Evolutionary conservation across 306 rosid genomes (phyloP), one percentile per base, ranked within the genome.

Genomic region (Castanea sativa): DNA sequence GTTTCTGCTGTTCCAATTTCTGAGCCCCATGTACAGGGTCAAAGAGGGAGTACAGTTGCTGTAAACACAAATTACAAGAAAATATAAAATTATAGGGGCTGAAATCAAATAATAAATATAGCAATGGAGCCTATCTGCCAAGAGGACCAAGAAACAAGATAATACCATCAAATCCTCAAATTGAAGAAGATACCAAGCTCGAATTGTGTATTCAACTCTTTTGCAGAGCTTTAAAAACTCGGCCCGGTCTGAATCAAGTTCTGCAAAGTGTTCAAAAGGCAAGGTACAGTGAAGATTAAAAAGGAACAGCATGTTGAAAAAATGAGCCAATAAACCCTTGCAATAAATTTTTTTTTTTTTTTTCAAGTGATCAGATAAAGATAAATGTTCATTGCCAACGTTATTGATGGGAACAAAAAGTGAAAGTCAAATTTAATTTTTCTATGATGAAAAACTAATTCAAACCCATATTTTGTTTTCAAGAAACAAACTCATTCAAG

Each of bases 141-240:
- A 45, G 76, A 63, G 78, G 38, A 59, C 83, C 72, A 76, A 74
- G 70, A 45, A 69, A 16, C 30, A 83, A 51, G 32, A 72, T n/a
- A 59, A 53, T 90, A 95, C 97, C 99, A 95, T 95, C 90, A 95
- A 85, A 82, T 95, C 99, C 86, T 95, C 99, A 76, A 93, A 95
- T 61, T 95, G 99, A 56, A 95, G 90, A 74, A 92, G 96, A 81
- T 91, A 95, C 99, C 98, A 95, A 58, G 99, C 99, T 74, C 99
- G 90, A 86, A 95, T 89, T 6, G 97, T 93, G 84, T 90, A 95
- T 86, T 95, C 99, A 29, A 91, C 85, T 82, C 98, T 89, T 86
- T 91, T 95, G 85, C 94, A 89, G 64, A 95, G 94, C 88, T 93
- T 95, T 80, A 93, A 85, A 87, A 95, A 95, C 88, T 95, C 98